These are phyloP conservation scores for Serpula lacrymans DNA, from an alignment of 768 basidiomycete species.

Conservation along the genomic window DNA sequence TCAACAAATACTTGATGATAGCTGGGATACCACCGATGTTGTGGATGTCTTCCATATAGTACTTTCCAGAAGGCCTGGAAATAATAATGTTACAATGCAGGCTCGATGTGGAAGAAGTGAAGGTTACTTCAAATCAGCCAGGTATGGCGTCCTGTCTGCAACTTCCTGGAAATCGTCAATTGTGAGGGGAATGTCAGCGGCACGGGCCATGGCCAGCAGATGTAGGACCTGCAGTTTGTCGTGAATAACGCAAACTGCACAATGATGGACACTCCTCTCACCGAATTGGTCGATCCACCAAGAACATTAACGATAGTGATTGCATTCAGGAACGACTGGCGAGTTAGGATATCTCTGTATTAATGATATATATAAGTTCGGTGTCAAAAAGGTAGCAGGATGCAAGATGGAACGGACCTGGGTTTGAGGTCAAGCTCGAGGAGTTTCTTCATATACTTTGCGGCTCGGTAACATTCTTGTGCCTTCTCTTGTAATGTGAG, in stretches of 20 bases:
- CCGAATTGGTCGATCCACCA: slow-evolving; percentile 88
- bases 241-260: too few relatives aligned
- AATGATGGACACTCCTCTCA: slow-evolving; percentile 28
- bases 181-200: slow-evolving; percentile 67
- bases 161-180: slow-evolving; percentile 88
- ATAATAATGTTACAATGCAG: background rate
- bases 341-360: slow-evolving; percentile 66
- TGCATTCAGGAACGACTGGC: slow-evolving; percentile 77
- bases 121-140: slow-evolving; percentile 75
- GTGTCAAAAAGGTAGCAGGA: background rate
- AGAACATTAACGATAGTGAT: slow-evolving; percentile 76
- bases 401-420: slow-evolving; percentile 35
- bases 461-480: slow-evolving; percentile 80
- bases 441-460: slow-evolving; percentile 69
- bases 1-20: slow-evolving; percentile 78
- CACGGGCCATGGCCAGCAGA: slow-evolving; percentile 79
- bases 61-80: slow-evolving; percentile 74
- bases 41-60: slow-evolving; percentile 90
- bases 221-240: slow-evolving; percentile 60
- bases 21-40: slow-evolving; percentile 82
- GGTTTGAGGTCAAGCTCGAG: slow-evolving; percentile 81
- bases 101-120: slow-evolving; percentile 1
- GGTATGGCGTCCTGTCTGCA: slow-evolving; percentile 75
- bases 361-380: too few relatives aligned
- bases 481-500: slow-evolving; percentile 72